Evolutionary conservation across 2,329 filamentous ascomycete species (phyloP).

Genomic region (Fusarium duplospermum): DNA sequence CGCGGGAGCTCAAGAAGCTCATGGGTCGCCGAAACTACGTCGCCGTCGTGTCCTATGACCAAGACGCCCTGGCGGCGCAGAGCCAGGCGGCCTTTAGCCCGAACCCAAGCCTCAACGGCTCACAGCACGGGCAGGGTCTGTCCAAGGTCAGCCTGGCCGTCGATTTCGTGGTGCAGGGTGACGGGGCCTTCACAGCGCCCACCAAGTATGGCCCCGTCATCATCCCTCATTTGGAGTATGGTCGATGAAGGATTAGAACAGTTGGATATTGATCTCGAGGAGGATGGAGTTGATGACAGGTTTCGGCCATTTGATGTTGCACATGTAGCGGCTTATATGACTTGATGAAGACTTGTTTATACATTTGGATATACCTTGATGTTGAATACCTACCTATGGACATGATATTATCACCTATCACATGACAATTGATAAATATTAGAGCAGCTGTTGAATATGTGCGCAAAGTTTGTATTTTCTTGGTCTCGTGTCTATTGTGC

Average conservation of each 20-base stretch:
- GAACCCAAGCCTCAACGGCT: constrained; percentile 48
- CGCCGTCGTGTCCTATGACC: constrained; percentile 93
- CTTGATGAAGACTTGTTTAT: constrained; percentile 35
- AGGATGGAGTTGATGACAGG: neutral
- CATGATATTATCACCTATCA: neutral
- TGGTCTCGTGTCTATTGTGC: constrained; percentile 31
- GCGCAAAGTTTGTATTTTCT: constrained; percentile 21
- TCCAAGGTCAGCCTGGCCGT: constrained; percentile 86
- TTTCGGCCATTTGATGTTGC: constrained; percentile 11
- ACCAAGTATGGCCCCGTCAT: constrained; percentile 98
- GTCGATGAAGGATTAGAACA: constrained; percentile 50
- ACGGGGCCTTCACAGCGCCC: constrained; percentile 81
- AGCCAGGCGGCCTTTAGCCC: constrained; percentile 53
- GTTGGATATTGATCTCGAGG: neutral
- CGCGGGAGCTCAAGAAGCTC: constrained; percentile 86
- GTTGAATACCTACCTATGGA: constrained; percentile 10
- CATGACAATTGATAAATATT: neutral
- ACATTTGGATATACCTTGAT: constrained; percentile 41
- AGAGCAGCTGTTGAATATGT: neutral
- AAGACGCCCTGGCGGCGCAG: constrained; percentile 71
- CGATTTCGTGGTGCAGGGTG: constrained; percentile 96
- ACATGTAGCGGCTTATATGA: constrained; percentile 35
- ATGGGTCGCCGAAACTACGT: constrained; percentile 96
- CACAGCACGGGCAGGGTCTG: constrained; percentile 56
- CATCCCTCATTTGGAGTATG: constrained; percentile 86